Evolutionary conservation across 495 filamentous ascomycete species (phyloP), one percentile per base, ranked within the genome.

Genomic region (Aspergillus panamensis): DNA sequence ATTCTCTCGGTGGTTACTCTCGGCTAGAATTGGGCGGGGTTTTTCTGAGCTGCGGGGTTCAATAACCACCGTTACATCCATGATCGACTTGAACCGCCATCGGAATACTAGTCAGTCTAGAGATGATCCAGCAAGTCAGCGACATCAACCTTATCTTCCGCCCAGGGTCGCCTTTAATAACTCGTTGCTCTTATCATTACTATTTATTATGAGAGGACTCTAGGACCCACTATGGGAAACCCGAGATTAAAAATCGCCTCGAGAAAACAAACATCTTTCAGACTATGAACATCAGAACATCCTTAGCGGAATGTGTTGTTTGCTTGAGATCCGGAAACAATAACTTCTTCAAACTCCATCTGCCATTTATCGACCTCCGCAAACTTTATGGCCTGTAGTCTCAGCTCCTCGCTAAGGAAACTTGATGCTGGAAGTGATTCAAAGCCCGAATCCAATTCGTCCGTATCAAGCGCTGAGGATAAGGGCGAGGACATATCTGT

Each of bases 291-390:
- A 32, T 19, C 32, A 14, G n/a, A 19, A n/a, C 25, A 33, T 9
- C 53, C 13, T 39, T 16, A 44, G 17, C 45, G 65, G 48, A 58
- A 53, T 53, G 48, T 19, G 51, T 40, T 45, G 62, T 60, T 65
- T 16, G 48, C 65, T 58, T 67, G 65, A 13, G 57, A 66, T 43
- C 65, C 72, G 12, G 65, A 66, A 25, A 54, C 56, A 49, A 68
- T 62, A 16, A 84, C 71, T 48, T 84, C 81, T 67, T 90, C 87
- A 77, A 87, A 90, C 55, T 88, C 86, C 80, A 90, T 77, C 60
- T 87, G 71, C 85, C 86, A 89, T 58, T 81, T 66, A 73, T 90
- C 87, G 35, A 90, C 76, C 64, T 88, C 83, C 33, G 78, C 75
- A 66, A 90, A 90, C 59, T 88, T 88, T 60, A 70, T 59, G 25